Base-by-base conservation (phyloP, 306 rosid genomes). In the Sicyos edulis region DNA sequence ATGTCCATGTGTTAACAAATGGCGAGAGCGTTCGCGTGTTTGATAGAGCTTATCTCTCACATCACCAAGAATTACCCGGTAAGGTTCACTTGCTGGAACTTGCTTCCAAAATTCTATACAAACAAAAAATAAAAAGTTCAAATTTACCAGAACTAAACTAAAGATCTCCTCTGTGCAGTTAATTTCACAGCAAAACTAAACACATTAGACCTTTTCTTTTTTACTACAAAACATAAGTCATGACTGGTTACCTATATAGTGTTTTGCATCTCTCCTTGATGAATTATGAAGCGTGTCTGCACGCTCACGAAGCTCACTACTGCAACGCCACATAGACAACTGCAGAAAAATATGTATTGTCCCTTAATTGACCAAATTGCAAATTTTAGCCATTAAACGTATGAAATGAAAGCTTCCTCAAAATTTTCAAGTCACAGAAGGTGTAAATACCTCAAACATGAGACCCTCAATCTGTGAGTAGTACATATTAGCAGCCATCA, bases 281-380 rank as follows among this genome's bases (percentile, higher is more conserved):
- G 92, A 80, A 49, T 70, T 78, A 79, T 91, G 92, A 74, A 95
- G 82, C 72, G 82, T 80, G 7, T 89, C 97, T 2, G 99, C 96
- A 26, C 83, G 85, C 75, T 73, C 88, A 45, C 95, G 97, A 57
- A 95, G 92, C 86, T 95, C 99, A 74, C 83, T 96, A 16, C 79
- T 95, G 88, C 99, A 91, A 47, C 99, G 99, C 99, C 99, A 95
- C 99, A 95, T 95, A 71, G 99, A 95, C 77, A 95, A 79, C 99
- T 95, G 83, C 74, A 76, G 77, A 76, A 66, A 75, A 64, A 81
- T 37, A 7, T 56, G 67, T 7, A 52, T 26, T 50, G 26, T 52
- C 17, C 60, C 24, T 71, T 24, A 71, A 9, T 15, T 11, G 22
- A 29, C 54, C 49, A 57, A 57, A 10, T 42, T 14, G n/a, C 12